Conservation (phyloP, 2,329 filamentous ascomycete species). For the Canariomyces notabilis region DNA sequence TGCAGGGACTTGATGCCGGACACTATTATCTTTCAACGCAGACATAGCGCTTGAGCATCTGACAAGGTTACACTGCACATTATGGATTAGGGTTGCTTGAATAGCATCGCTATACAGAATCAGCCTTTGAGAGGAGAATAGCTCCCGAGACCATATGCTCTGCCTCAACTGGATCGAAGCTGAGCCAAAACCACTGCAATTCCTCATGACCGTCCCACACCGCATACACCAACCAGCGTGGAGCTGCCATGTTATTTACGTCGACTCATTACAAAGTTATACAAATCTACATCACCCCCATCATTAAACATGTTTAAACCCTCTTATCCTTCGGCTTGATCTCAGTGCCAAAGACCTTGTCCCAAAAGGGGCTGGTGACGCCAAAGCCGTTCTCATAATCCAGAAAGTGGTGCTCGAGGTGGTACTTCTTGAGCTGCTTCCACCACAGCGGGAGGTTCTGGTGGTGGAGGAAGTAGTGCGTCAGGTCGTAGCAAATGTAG, state of each 20-base stretch:
- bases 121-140: too few species aligned
- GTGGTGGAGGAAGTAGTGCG: slow-evolving; percentile 98
- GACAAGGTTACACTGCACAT: too few species aligned
- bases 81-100: too few species aligned
- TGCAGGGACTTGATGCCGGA: too few species aligned
- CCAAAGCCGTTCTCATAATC: slow-evolving; percentile 98
- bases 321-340: slow-evolving; percentile 43
- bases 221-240: not conserved
- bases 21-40: too few species aligned
- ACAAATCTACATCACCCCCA: slow-evolving; percentile 34
- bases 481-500: slow-evolving; percentile 94
- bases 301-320: slow-evolving; percentile 21
- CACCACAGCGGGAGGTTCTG: slow-evolving; percentile 87
- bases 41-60: too few species aligned
- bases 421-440: slow-evolving; percentile 91
- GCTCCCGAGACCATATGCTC: too few species aligned
- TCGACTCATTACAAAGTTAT: slow-evolving; percentile 20
- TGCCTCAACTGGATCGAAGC: too few species aligned
- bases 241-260: slow-evolving; percentile 6
- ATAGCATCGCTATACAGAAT: too few species aligned
- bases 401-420: slow-evolving; percentile 94
- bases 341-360: slow-evolving; percentile 85
- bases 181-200: too few species aligned
- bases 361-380: slow-evolving; percentile 96
- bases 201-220: not conserved